These are phyloP conservation scores for Gentiana dahurica DNA, from an alignment of 257 asterid genomes.

Conservation along the genomic window DNA sequence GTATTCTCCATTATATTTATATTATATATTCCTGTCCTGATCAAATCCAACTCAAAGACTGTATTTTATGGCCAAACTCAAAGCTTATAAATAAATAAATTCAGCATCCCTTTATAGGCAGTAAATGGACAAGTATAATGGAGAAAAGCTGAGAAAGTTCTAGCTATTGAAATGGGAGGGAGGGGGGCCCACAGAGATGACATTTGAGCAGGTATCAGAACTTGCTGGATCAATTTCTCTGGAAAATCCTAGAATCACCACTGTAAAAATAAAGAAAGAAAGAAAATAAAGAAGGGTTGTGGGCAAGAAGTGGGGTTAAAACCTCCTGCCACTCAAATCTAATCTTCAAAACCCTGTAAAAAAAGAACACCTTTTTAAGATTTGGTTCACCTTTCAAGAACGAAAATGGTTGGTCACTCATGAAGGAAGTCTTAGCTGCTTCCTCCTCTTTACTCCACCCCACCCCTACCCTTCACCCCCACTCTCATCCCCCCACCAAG, in stretches of 20 bases:
- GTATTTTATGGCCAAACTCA: not conserved
- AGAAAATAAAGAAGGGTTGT: too few species aligned
- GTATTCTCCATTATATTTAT: constrained; percentile 31
- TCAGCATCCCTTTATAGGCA: not conserved
- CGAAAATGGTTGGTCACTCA: constrained; percentile 38
- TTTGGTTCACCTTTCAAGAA: constrained; percentile 13
- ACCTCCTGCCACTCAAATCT: constrained; percentile 35
- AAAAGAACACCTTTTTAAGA: not conserved
- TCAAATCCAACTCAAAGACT: too few species aligned
- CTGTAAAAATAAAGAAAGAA: too few species aligned
- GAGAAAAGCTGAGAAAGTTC: constrained; percentile 7
- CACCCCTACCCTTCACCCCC: constrained; percentile 27
- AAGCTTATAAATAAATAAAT: too few species aligned
- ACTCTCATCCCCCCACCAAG: constrained; percentile 19
- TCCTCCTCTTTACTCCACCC: constrained; percentile 43
- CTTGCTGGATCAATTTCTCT: too few species aligned
- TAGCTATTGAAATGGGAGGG: constrained; percentile 1
- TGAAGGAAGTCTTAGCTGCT: constrained; percentile 66
- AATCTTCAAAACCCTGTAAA: constrained; percentile 23
- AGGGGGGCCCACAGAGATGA: not conserved
- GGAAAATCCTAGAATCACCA: too few species aligned
- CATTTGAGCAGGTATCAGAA: not conserved
- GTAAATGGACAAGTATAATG: not conserved
- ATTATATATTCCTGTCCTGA: too few species aligned
- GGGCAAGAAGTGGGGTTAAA: too few species aligned